Base-by-base conservation (phyloP, 2,329 filamentous ascomycete species). In the Penicillium sp. region DNA sequence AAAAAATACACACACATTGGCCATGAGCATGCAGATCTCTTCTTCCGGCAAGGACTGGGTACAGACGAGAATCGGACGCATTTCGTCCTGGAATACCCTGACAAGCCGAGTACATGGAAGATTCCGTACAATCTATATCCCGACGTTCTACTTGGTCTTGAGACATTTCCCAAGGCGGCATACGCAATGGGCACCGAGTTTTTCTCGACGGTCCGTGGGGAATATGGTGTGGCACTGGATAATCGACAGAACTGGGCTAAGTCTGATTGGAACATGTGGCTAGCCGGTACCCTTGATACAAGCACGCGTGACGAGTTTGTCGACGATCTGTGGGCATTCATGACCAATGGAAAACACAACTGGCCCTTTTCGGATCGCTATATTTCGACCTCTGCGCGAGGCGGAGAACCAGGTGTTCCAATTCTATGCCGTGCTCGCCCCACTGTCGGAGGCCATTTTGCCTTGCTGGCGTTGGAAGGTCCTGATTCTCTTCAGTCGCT, bases 321-420 rank as follows among this genome's bases (percentile, higher is more conserved):
- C 31, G 65, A 78, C 59, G 75, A 78, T 54, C 62, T 79, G n/a
- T 77, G 76, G 68, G 70, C 70, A 0, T 80, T 75, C 57, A 73
- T 79, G 63, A 73, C 71, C n/a, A 79, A 78, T 55, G 73, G 75
- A 7, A 71, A 76, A 55, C 79, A 80, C 57, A 70, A 69, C n/a
- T 78, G 72, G 69, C 78, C 78, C 0, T 80, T 81, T 57, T 74
- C 76, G 37, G 78, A 80, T 67, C 73, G 75, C 10, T 80, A 79
- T 63, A 69, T 75, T 43, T 72, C 76, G 12, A 72, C 68, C 10
- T 75, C 73, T 5, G 64, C 64, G 4, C 65, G 70, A 38, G 72
- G 73, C 1, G 60, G 68, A 49, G 67, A 65, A 14, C 69, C 73
- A n/a, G 76, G 74, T 1, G 31, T 65, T 10, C 72, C 71, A 12